phyloP scores from a whole-genome alignment of 2,329 filamentous ascomycete genomes.

The Pseudofabraea citricarpa region DNA sequence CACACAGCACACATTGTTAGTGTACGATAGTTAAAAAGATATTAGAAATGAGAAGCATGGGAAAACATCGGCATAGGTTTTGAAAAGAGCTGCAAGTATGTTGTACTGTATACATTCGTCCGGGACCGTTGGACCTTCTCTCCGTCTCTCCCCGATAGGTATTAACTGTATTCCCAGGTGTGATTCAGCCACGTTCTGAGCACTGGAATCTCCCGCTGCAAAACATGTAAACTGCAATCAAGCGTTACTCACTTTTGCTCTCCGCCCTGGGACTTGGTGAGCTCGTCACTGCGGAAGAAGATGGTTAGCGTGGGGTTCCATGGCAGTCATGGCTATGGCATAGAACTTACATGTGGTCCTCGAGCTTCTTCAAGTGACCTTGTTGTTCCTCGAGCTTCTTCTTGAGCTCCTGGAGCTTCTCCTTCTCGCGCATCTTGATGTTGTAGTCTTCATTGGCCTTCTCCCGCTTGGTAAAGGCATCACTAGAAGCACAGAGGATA shows the following conservation, averaged over 20 bases:
- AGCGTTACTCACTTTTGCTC: slow-evolving; percentile 29
- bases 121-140: too few species aligned
- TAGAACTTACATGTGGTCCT: slow-evolving; percentile 73
- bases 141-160: too few species aligned
- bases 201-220: not conserved
- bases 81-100: too few species aligned
- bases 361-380: slow-evolving; percentile 77
- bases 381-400: slow-evolving; percentile 72
- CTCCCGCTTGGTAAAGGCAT: slow-evolving; percentile 91
- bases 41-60: too few species aligned
- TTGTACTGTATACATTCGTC: too few species aligned
- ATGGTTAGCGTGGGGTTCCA: slow-evolving; percentile 10
- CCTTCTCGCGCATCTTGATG: slow-evolving; percentile 81
- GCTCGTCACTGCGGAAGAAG: slow-evolving; percentile 56
- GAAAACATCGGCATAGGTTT: too few species aligned
- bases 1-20: too few species aligned
- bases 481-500: slow-evolving; percentile 44
- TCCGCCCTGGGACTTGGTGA: slow-evolving; percentile 60
- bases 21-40: too few species aligned
- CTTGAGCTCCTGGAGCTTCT: slow-evolving; percentile 79
- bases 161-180: slow-evolving; percentile 4
- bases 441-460: slow-evolving; percentile 78
- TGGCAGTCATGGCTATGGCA: not conserved
- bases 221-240: not conserved
- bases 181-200: slow-evolving; percentile 15